Evolutionary conservation across 148 eudicot genomes (phyloP).

Genomic region (Spergularia marina): DNA sequence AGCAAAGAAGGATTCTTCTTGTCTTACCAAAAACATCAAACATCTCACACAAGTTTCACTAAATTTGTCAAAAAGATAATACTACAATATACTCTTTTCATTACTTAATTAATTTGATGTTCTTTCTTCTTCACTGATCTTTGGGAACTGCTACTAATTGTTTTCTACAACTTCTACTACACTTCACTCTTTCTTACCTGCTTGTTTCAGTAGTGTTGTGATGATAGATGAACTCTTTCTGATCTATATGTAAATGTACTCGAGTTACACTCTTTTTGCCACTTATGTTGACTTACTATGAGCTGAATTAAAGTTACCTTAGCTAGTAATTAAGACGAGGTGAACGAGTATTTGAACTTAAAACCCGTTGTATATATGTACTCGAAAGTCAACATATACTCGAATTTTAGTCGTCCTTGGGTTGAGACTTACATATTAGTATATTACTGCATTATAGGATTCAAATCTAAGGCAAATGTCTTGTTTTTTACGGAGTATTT

Average conservation of each 20-base stretch:
- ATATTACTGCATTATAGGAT: not conserved
- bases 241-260: not conserved
- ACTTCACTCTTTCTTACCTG: not conserved
- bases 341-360: too few species aligned
- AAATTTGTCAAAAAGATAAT: constrained; percentile 13
- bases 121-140: not conserved
- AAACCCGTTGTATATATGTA: not conserved
- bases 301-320: too few species aligned
- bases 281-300: not conserved
- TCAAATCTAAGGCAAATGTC: too few species aligned
- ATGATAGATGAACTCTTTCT: not conserved
- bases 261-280: not conserved
- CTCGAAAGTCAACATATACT: too few species aligned
- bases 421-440: too few species aligned
- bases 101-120: not conserved
- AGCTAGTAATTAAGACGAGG: too few species aligned
- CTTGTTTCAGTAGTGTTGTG: constrained; percentile 3
- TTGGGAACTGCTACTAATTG: constrained; percentile 16
- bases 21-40: constrained; percentile 25
- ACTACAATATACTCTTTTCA: not conserved
- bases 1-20: constrained; percentile 24
- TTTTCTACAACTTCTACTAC: constrained; percentile 20
- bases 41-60: constrained; percentile 20
- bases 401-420: too few species aligned
- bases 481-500: too few species aligned